Evolutionary conservation across 78 protist genomes (phyloP).

Genomic region (Dictyostelium firmibasis): DNA sequence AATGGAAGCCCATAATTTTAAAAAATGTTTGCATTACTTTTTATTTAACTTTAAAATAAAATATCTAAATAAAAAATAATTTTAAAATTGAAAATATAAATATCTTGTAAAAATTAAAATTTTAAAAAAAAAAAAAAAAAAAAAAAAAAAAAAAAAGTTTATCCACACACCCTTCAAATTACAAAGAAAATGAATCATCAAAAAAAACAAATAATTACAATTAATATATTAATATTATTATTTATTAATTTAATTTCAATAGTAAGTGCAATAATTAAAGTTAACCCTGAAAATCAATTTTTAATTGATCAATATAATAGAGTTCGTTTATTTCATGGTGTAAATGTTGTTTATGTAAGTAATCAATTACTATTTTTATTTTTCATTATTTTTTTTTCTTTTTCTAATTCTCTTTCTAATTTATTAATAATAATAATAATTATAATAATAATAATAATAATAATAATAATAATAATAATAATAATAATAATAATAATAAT

Average conservation of each 20-base stretch:
- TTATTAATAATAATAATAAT: too few relatives aligned
- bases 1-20: too few relatives aligned
- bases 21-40: too few relatives aligned
- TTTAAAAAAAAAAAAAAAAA: background rate
- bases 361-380: too few relatives aligned
- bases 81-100: background rate
- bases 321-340: constrained; percentile 88
- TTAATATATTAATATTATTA: background rate
- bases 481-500: too few relatives aligned
- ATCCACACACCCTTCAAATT: background rate
- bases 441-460: too few relatives aligned
- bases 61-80: too few relatives aligned
- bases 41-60: too few relatives aligned
- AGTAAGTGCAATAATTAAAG: constrained; percentile 14
- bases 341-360: constrained; percentile 82
- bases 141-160: background rate
- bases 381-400: too few relatives aligned
- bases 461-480: too few relatives aligned
- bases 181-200: background rate
- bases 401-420: too few relatives aligned
- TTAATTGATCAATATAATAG: constrained; percentile 81
- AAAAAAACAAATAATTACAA: background rate
- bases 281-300: constrained; percentile 21
- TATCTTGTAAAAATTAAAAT: background rate
- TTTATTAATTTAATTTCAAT: background rate